Evolutionary conservation across 108 stramenopile genomes (phyloP).

Genomic region (Cyclostephanos tholiformis): DNA sequence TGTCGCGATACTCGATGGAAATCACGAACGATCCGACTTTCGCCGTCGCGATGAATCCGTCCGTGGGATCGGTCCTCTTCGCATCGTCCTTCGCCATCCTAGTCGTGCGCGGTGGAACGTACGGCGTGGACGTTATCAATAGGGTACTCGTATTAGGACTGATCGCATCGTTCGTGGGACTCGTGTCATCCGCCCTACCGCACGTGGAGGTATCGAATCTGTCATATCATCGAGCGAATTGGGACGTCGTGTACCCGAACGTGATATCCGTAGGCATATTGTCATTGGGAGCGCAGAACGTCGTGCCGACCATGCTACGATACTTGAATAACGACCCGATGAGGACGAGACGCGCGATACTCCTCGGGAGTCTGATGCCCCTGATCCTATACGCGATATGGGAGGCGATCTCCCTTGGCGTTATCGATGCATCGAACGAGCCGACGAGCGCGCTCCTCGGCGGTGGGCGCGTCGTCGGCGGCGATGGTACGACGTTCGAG

Average conservation of each 20-base stretch:
- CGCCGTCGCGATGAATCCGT: constrained; percentile 25
- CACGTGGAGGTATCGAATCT: constrained; percentile 32
- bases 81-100: constrained; percentile 35
- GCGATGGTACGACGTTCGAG: constrained; percentile 23
- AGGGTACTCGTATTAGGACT: constrained; percentile 47
- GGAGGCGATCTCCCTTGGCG: constrained; percentile 50
- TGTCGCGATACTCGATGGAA: constrained; percentile 34
- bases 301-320: constrained; percentile 49
- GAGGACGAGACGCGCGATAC: constrained; percentile 35
- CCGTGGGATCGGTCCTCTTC: constrained; percentile 38
- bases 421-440: constrained; percentile 30
- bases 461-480: constrained; percentile 34
- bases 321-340: constrained; percentile 43
- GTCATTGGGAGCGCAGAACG: constrained; percentile 55
- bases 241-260: constrained; percentile 39
- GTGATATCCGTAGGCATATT: constrained; percentile 55
- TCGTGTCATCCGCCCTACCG: constrained; percentile 32
- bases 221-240: constrained; percentile 19
- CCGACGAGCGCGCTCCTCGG: background rate
- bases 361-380: constrained; percentile 44
- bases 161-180: constrained; percentile 32
- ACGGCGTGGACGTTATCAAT: constrained; percentile 39
- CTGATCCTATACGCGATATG: constrained; percentile 42
- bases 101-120: constrained; percentile 36
- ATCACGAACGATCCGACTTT: no score